A percentile compares a stretch with the other conserved stretches of the same genome.
Evolutionary conservation across 2,329 filamentous ascomycete species (phyloP).

Genomic region (Daldinia sp.): DNA sequence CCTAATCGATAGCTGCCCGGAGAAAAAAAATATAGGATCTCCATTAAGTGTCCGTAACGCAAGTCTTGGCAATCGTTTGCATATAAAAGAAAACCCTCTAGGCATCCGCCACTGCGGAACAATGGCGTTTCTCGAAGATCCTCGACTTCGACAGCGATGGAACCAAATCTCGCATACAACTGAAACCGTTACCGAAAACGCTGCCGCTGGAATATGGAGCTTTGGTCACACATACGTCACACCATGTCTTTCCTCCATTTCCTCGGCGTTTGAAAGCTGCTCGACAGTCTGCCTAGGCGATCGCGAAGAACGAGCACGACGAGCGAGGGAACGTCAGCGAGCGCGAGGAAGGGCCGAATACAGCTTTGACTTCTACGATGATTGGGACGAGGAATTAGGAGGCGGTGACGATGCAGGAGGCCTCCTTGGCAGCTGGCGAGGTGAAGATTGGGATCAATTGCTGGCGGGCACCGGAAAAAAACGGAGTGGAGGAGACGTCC

Average conservation of each 20-base stretch:
- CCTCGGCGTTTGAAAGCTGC: slow-evolving; percentile 77
- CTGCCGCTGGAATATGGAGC: slow-evolving; percentile 90
- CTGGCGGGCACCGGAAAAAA: slow-evolving; percentile 73
- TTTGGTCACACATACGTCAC: slow-evolving; percentile 88
- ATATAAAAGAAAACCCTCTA: slow-evolving; percentile 25
- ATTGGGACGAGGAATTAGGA: slow-evolving; percentile 80
- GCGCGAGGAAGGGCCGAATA: slow-evolving; percentile 76
- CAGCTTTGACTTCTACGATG: slow-evolving; percentile 97
- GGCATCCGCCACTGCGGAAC: slow-evolving; percentile 20
- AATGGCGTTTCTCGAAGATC: slow-evolving; percentile 79
- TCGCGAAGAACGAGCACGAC: slow-evolving; percentile 78
- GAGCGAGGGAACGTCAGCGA: slow-evolving; percentile 72
- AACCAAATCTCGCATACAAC: slow-evolving; percentile 93
- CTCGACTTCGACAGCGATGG: slow-evolving; percentile 91
- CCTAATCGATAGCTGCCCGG: slow-evolving; percentile 15
- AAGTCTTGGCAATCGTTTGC: slow-evolving; percentile 20
- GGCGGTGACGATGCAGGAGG: slow-evolving; percentile 60
- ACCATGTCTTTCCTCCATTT: slow-evolving; percentile 80
- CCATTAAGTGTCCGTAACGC: slow-evolving; percentile 23
- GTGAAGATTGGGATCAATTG: slow-evolving; percentile 86
- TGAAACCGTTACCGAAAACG: slow-evolving; percentile 89
- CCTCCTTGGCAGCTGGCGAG: slow-evolving; percentile 77
- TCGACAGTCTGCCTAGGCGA: slow-evolving; percentile 77
- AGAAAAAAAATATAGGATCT: neutral
- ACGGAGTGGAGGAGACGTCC: slow-evolving; percentile 44